Evolutionary conservation across 306 rosid genomes (phyloP).

Genomic region (Vicia sativa): DNA sequence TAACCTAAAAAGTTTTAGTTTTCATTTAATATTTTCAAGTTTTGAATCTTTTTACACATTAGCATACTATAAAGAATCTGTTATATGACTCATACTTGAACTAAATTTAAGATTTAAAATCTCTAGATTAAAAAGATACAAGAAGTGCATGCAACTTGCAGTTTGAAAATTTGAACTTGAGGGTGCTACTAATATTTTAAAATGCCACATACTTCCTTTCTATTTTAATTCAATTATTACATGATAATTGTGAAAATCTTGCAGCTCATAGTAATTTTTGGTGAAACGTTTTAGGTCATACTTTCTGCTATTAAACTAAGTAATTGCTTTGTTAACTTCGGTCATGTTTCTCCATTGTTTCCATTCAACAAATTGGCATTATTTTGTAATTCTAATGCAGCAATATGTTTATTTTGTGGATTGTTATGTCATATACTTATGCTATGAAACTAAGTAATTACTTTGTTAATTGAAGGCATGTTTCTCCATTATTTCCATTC

Average conservation of each 20-base stretch:
- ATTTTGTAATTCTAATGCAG: conserved; percentile 46
- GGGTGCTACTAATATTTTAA: conserved; percentile 1
- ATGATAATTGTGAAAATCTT: conserved; percentile 19
- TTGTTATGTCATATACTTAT: not conserved
- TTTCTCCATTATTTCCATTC: conserved; percentile 57
- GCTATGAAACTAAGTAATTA: conserved; percentile 29
- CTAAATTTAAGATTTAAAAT: not conserved
- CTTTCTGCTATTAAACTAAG: conserved; percentile 14
- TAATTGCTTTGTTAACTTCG: conserved; percentile 40
- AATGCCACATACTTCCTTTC: conserved; percentile 14
- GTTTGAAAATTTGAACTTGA: not conserved
- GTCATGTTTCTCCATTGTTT: conserved; percentile 50
- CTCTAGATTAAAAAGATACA: not conserved
- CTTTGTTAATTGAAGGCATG: conserved; percentile 50
- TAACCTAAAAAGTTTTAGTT: not conserved
- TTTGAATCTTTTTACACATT: not conserved
- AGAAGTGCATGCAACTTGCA: not conserved
- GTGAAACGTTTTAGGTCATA: not conserved
- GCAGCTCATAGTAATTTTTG: not conserved
- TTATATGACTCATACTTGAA: not conserved
- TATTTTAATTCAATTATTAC: conserved; percentile 14
- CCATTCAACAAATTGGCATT: conserved; percentile 55
- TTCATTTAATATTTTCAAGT: not conserved
- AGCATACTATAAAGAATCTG: not conserved
- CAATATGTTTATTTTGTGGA: not conserved